Evolutionary conservation across 129 eudicot species (phyloP), one percentile per base, ranked within the genome.

Genomic region (Cynara cardunculus): DNA sequence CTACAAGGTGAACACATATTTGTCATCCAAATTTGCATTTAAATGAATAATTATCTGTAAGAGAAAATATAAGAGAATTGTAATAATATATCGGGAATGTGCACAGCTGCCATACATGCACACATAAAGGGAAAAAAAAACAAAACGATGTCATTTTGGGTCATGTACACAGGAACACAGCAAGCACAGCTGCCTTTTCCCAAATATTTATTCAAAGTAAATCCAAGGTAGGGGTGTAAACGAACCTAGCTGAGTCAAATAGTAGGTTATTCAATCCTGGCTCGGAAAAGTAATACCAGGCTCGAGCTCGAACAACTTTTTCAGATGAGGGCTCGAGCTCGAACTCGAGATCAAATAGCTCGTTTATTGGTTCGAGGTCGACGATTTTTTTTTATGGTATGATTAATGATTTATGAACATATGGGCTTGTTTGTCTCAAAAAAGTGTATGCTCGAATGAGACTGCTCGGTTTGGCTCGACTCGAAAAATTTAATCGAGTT

Each of bases 1-100:
- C 98, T 91, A 80, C 61, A 80, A 71, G 11, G 41, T 69, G 74
- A 26, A n/a, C 72, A 16, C 82, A 72, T 8, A 69, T 9, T 76
- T 37, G 31, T 46, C 44, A 77, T 64, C 64, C 76, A 69, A 68
- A 41, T 2, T 31, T 24, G 26, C 69, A 64, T 19, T 61, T 79
- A 34, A 59, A 71, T 35, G 35, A 79, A 30, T 18, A 19, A n/a
- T 70, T 18, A 26, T 41, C 44, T 78, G 37, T 4, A 49, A 14
- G 19, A n/a, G 59, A 67, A 77, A 13, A 25, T 61, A 6, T 61
- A 61, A 7, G 7, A 6, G 14, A 61, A 22, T 61, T 61, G 67
- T n/a, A 19, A 61, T 61, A 61, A 61, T 7, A 61, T 61, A 1
- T 61, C 19, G 10, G 67, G 12, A 61, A 61, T 25, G 10, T 61